Evolutionary conservation across 2,329 filamentous ascomycete species (phyloP).

Genomic region (Leptographium wingfieldii): DNA sequence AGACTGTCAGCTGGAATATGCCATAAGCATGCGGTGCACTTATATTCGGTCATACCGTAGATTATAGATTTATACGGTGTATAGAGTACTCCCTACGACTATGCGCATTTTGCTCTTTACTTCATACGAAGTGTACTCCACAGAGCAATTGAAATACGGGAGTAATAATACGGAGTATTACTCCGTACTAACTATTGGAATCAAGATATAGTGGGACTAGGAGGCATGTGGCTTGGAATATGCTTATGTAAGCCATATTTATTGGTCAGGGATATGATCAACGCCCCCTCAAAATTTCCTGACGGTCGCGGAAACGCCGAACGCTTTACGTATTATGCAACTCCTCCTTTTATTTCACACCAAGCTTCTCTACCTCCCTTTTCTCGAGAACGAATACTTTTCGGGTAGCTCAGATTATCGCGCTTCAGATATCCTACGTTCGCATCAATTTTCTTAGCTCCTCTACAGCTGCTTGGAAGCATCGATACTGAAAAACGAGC

Average conservation of each 20-base stretch:
- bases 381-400: background rate
- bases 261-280: background rate
- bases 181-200: background rate
- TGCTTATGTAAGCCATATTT: background rate
- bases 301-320: constrained; percentile 1
- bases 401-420: background rate
- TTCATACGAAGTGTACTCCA: too few relatives aligned
- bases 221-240: background rate
- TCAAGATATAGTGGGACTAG: background rate
- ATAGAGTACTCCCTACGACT: too few relatives aligned
- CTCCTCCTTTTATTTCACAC: background rate
- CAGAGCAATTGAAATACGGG: too few relatives aligned
- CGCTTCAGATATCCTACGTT: background rate
- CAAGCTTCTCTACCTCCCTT: background rate
- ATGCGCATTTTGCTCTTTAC: too few relatives aligned
- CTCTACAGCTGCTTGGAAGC: background rate
- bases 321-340: background rate
- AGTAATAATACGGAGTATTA: background rate
- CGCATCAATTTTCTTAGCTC: background rate
- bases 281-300: constrained; percentile 5
- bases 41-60: too few relatives aligned
- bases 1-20: too few relatives aligned
- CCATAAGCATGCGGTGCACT: too few relatives aligned
- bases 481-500: background rate
- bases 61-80: too few relatives aligned